Percentiles rank a stretch among this genome's conserved stretches.
Evolutionary conservation across 2,329 filamentous ascomycete genomes (phyloP).

Genomic region (Aspergillus costaricaensis): DNA sequence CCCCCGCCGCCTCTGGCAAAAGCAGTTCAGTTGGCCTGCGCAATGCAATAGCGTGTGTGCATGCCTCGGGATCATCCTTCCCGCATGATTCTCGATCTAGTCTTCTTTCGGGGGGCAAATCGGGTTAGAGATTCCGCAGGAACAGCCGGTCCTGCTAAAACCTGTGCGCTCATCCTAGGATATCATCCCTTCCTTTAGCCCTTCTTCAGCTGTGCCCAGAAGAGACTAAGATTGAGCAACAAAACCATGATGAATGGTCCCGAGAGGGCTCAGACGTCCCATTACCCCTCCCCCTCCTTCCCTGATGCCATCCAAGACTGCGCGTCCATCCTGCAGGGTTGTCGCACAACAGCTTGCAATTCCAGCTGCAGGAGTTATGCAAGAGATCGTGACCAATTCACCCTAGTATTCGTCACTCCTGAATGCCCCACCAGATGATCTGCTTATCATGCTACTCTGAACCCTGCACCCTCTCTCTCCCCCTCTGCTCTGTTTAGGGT

Average conservation of each 20-base stretch:
- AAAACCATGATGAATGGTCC: background rate
- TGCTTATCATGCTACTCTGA: constrained; percentile 10
- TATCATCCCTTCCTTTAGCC: background rate
- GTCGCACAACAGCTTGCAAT: constrained; percentile 6
- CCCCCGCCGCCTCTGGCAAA: too few relatives aligned
- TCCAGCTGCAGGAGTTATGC: constrained; percentile 9
- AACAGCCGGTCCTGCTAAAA: background rate
- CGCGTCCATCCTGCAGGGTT: background rate
- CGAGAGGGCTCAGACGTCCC: background rate
- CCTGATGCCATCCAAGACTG: background rate
- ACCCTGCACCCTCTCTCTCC: constrained; percentile 1
- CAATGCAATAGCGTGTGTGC: background rate
- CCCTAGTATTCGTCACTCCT: constrained; percentile 10
- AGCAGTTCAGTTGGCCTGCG: background rate
- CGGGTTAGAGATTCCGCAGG: background rate
- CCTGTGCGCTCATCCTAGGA: background rate
- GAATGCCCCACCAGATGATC: constrained; percentile 7
- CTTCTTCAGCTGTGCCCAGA: background rate
- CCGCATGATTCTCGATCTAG: constrained; percentile 14
- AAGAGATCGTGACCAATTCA: constrained; percentile 10
- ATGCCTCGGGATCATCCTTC: constrained; percentile 15
- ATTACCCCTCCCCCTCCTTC: background rate
- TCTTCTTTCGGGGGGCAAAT: constrained; percentile 1
- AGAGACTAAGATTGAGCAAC: background rate
- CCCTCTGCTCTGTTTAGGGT: background rate